Evolutionary conservation across 2,329 filamentous ascomycete genomes (phyloP).

Genomic region (Cadophora gregata): DNA sequence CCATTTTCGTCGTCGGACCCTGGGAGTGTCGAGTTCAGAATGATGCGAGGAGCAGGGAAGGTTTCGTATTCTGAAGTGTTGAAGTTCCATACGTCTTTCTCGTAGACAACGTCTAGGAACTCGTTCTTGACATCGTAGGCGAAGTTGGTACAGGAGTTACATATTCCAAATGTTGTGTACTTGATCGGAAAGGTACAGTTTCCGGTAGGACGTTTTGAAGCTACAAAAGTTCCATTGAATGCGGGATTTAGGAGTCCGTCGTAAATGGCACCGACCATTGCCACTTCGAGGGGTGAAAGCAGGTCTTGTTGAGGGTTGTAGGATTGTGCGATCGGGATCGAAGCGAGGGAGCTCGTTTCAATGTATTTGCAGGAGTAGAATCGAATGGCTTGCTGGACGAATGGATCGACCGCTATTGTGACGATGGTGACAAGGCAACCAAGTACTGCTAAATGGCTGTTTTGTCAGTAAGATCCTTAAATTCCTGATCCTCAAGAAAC

Average conservation of each 20-base stretch:
- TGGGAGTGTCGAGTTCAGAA: conserved; percentile 14
- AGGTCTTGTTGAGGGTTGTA: conserved; percentile 6
- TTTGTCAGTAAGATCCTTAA: neutral
- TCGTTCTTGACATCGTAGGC: conserved; percentile 14
- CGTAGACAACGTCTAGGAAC: neutral
- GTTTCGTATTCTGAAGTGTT: no score
- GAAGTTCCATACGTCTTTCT: neutral
- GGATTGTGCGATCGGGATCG: neutral
- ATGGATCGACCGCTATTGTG: conserved; percentile 15
- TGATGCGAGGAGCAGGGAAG: neutral
- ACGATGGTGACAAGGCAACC: conserved; percentile 14
- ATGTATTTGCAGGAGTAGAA: conserved; percentile 18
- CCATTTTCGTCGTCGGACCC: neutral
- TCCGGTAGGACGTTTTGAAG: conserved; percentile 4
- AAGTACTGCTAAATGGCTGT: conserved; percentile 12
- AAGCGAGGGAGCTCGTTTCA: neutral
- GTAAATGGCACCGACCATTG: conserved; percentile 16
- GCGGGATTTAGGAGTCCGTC: conserved; percentile 1
- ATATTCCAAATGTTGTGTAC: conserved; percentile 19
- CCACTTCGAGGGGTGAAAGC: neutral
- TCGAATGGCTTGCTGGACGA: conserved; percentile 18
- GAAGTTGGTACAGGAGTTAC: conserved; percentile 12
- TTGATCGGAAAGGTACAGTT: conserved; percentile 19
- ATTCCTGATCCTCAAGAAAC: neutral
- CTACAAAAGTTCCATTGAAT: neutral